Conservation (phyloP, 306 rosid genomes). For the Vigna nakashimae region DNA sequence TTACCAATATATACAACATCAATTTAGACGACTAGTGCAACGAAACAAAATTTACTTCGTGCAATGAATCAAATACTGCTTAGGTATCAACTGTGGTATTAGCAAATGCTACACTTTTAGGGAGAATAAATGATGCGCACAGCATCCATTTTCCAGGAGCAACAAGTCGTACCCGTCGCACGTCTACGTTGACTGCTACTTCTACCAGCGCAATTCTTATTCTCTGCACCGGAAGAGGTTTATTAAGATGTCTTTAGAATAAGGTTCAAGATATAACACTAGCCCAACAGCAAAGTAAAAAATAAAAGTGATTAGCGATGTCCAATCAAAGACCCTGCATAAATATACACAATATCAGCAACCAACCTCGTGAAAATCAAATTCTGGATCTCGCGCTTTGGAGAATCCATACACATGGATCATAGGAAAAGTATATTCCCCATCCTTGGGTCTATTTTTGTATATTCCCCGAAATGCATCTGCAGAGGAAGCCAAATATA, state of each 20-base stretch:
- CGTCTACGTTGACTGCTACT: constrained; percentile 76
- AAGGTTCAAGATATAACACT: constrained; percentile 11
- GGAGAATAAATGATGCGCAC: constrained; percentile 89
- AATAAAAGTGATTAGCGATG: constrained; percentile 19
- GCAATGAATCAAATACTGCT: constrained; percentile 34
- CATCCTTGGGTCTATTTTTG: constrained; percentile 56
- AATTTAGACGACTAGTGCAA: constrained; percentile 3
- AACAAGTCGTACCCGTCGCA: constrained; percentile 85
- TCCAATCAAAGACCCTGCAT: constrained; percentile 6
- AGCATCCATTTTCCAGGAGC: constrained; percentile 99
- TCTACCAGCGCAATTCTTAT: constrained; percentile 81
- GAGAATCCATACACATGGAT: constrained; percentile 97
- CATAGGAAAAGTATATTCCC: constrained; percentile 61
- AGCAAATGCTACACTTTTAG: constrained; percentile 77
- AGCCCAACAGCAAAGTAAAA: constrained; percentile 29
- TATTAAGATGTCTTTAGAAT: constrained; percentile 11
- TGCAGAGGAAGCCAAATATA: constrained; percentile 46
- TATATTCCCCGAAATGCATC: constrained; percentile 86
- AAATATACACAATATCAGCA: constrained; percentile 31
- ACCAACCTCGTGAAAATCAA: constrained; percentile 88
- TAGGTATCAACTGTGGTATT: constrained; percentile 47
- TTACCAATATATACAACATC: constrained; percentile 32
- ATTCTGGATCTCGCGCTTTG: constrained; percentile 94
- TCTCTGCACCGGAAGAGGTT: constrained; percentile 60
- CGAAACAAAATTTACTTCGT: constrained; percentile 21